phyloP scores from a whole-genome alignment of 129 eudicot genomes.

The Tagetes patula region DNA sequence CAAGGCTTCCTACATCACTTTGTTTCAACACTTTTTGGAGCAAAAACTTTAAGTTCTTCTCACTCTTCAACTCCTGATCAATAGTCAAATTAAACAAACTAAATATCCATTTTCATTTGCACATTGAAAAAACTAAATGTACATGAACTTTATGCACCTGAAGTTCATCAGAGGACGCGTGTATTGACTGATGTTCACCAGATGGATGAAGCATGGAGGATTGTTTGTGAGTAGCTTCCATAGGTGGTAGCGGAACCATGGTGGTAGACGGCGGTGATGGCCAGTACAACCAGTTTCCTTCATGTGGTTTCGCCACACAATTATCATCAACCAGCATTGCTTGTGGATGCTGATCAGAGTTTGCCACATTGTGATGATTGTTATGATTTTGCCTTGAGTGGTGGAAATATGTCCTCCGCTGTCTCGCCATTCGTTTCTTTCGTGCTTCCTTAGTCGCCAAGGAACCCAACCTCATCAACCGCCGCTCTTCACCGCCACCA shows the following conservation, averaged over 20 bases:
- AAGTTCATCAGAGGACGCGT: constrained; percentile 33
- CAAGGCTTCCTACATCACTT: constrained; percentile 97
- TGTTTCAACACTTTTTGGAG: constrained; percentile 97
- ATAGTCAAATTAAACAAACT: constrained; percentile 6
- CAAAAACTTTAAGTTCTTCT: constrained; percentile 85
- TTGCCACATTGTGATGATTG: constrained; percentile 26
- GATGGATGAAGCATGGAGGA: constrained; percentile 6
- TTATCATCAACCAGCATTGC: constrained; percentile 34
- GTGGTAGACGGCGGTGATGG: constrained; percentile 36
- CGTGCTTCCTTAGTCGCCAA: constrained; percentile 93
- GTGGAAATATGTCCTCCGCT: constrained; percentile 51
- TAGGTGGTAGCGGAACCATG: constrained; percentile 27
- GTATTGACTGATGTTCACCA: constrained; percentile 33
- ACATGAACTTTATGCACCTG: constrained; percentile 39
- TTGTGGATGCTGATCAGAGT: constrained; percentile 29
- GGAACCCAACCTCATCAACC: constrained; percentile 51
- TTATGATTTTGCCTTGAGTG: constrained; percentile 46
- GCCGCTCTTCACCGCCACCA: constrained; percentile 46
- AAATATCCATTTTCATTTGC: background rate
- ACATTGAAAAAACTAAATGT: background rate
- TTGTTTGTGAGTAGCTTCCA: constrained; percentile 22
- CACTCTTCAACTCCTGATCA: constrained; percentile 60
- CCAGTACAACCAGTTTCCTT: constrained; percentile 70
- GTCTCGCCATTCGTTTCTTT: constrained; percentile 92
- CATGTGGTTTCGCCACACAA: constrained; percentile 31